Percentiles rank a stretch among this genome's conserved stretches.
phyloP scores from a whole-genome alignment of 495 filamentous ascomycete genomes.

The Thermothielavioides terrestris region DNA sequence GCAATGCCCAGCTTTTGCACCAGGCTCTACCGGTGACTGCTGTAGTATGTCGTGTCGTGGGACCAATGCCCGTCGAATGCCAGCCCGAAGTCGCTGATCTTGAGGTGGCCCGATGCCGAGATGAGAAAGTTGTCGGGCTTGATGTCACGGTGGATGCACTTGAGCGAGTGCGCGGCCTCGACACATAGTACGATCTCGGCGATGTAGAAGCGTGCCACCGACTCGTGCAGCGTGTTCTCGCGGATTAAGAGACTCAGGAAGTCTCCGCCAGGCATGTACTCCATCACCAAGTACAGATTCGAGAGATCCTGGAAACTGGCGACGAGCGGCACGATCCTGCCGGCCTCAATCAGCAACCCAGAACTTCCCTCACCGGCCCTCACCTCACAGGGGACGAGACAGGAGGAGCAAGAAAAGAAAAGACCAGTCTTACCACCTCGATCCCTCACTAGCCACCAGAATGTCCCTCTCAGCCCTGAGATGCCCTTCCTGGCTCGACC shows the following conservation, averaged over 20 bases:
- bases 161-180: slow-evolving; percentile 79
- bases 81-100: slow-evolving; percentile 91
- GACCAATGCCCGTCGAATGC: slow-evolving; percentile 94
- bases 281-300: slow-evolving; percentile 88
- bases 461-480: slow-evolving; percentile 87
- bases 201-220: slow-evolving; percentile 72
- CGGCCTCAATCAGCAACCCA: slow-evolving; percentile 4
- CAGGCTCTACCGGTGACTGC: slow-evolving; percentile 68
- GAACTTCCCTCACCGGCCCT: too few relatives aligned
- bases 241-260: slow-evolving; percentile 80
- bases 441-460: slow-evolving; percentile 73
- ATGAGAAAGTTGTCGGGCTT: slow-evolving; percentile 97
- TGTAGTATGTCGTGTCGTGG: slow-evolving; percentile 78
- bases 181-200: slow-evolving; percentile 94
- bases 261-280: slow-evolving; percentile 94
- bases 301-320: slow-evolving; percentile 79
- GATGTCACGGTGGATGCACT: slow-evolving; percentile 89
- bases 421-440: slow-evolving; percentile 52
- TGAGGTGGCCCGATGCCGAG: slow-evolving; percentile 76
- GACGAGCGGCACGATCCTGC: slow-evolving; percentile 71
- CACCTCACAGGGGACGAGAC: too few relatives aligned
- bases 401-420: neutral
- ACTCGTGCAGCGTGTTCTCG: slow-evolving; percentile 68
- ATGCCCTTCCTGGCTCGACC: slow-evolving; percentile 85
- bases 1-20: slow-evolving; percentile 65